phyloP scores from a whole-genome alignment of 176 grass and related monocot genomes.

The Neostapfia colusana region DNA sequence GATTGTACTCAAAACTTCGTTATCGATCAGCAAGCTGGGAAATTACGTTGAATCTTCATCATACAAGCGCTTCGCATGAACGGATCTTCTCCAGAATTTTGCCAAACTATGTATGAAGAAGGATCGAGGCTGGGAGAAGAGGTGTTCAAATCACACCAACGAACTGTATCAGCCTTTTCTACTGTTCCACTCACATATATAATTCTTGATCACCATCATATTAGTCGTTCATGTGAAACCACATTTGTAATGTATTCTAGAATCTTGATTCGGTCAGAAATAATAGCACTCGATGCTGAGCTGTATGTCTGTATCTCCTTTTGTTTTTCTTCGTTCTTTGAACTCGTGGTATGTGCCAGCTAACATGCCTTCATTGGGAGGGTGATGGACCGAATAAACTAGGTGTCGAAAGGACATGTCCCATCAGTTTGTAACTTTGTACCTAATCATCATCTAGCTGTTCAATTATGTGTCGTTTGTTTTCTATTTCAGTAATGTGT shows the following conservation, averaged over 20 bases:
- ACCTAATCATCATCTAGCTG: conserved; percentile 21
- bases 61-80: neutral
- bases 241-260: conserved; percentile 26
- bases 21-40: neutral
- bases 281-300: conserved; percentile 8
- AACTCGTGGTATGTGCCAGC: conserved; percentile 15
- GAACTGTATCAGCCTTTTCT: neutral
- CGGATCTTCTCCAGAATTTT: neutral
- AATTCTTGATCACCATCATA: neutral
- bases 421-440: neutral
- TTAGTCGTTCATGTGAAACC: conserved; percentile 24
- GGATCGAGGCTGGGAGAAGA: neutral
- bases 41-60: neutral
- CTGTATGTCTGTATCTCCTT: conserved; percentile 27
- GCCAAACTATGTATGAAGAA: neutral
- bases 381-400: conserved; percentile 32
- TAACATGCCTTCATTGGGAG: conserved; percentile 11
- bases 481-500: neutral
- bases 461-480: neutral
- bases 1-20: neutral
- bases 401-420: neutral
- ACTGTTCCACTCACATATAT: neutral
- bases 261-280: conserved; percentile 13
- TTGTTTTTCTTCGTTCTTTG: neutral
- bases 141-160: neutral